Percentiles rank a stretch among this genome's conserved stretches.
These are phyloP conservation scores for Selenicereus undatus DNA, from an alignment of 148 eudicot species.

Conservation along the genomic window DNA sequence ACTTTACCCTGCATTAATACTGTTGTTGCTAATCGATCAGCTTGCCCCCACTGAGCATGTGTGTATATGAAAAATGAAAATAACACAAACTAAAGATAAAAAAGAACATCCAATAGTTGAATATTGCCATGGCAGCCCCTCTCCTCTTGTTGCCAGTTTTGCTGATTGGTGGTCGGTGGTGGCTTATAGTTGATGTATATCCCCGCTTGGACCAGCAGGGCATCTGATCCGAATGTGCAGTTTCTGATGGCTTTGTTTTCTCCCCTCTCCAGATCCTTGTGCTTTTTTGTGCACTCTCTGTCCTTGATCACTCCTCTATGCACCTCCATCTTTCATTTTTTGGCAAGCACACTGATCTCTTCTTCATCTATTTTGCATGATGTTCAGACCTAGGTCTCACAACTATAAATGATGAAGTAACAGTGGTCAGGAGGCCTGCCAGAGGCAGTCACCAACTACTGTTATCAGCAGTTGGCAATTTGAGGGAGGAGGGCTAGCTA, in stretches of 20 bases:
- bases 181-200: neutral
- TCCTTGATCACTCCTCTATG: neutral
- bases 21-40: neutral
- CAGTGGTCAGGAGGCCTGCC: neutral
- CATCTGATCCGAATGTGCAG: neutral
- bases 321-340: neutral
- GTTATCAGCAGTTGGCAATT: neutral
- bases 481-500: neutral
- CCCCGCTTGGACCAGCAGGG: slow-evolving; percentile 3
- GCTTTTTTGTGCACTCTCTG: neutral
- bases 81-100: neutral
- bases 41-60: neutral
- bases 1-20: neutral
- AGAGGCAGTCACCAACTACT: neutral
- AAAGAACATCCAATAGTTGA: neutral
- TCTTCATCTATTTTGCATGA: neutral
- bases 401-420: neutral
- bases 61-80: neutral
- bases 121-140: neutral
- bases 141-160: neutral
- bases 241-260: neutral
- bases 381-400: neutral
- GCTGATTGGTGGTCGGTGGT: neutral
- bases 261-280: neutral
- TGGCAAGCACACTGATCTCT: neutral